Evolutionary conservation across 2,329 filamentous ascomycete genomes (phyloP), one percentile per base, ranked within the genome.

Genomic region (Karstenula rhodostoma): DNA sequence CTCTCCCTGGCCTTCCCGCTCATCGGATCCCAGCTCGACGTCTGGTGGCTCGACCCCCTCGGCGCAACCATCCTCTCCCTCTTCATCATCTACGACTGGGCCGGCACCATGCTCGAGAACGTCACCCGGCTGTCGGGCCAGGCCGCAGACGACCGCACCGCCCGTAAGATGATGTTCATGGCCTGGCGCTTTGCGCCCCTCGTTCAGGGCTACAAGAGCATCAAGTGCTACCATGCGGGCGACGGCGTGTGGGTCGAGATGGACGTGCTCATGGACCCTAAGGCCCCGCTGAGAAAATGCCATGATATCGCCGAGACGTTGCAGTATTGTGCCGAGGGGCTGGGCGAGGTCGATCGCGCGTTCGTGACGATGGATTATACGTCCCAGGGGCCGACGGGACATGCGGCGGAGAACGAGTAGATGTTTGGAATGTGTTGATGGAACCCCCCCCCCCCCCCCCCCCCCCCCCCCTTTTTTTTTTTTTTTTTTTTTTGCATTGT

Each of bases 41-140:
- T 89, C 15, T 91, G 89, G 88, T 90, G 88, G 88, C 80, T 91
- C 15, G 89, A 91, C 70, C 84, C 84, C 7, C 79, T 85, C 0
- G 89, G 88, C 57, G 89, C 88, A 3, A 83, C 85, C 0, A 68
- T 90, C 0, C 79, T 91, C 0, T 89, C 88, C 0, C 74, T 90
- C 4, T 90, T 85, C 78, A 89, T 91, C 73, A 90, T 90, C 66
- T 87, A 85, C 74, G 89, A 90, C 76, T 90, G 88, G 89, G 84
- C 84, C 1, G 81, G 82, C 48, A 90, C 88, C 0, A 86, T 83
- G 61, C 80, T 87, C 50, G 81, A 86, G 57, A 88, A 89, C 65
- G 82, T 89, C 49, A 83, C 82, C 1, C 82, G 86, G 2, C 77
- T 89, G 5, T 86, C 85, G 0, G 87, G 87, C n/a, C 80, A 85